Conservation (phyloP, 495 filamentous ascomycete species). For the Trichocladium uniseriatum region DNA sequence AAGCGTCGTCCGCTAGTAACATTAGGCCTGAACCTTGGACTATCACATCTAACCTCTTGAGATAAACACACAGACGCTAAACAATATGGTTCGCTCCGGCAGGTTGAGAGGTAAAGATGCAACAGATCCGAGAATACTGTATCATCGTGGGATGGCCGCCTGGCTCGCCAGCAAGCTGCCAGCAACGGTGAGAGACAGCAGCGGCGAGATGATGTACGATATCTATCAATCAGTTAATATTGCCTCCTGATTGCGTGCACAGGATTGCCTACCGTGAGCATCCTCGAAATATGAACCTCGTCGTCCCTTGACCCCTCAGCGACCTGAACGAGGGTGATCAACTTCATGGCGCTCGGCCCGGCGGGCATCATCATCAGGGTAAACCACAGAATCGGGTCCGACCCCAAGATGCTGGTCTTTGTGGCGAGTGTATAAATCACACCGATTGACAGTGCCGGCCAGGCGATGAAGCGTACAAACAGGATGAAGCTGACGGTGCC, state of each 20-base stretch:
- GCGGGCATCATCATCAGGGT: constrained; percentile 68
- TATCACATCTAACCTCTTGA: too few species aligned
- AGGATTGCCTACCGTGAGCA: constrained; percentile 51
- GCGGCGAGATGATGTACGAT: constrained; percentile 16
- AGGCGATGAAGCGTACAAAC: constrained; percentile 19
- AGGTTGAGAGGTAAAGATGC: too few species aligned
- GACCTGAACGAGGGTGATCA: constrained; percentile 58
- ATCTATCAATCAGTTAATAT: constrained; percentile 8
- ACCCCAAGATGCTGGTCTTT: constrained; percentile 44
- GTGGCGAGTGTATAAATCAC: constrained; percentile 53
- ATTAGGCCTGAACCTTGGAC: too few species aligned
- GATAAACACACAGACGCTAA: too few species aligned
- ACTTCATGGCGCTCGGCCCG: constrained; percentile 61
- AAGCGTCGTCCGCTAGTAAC: too few species aligned
- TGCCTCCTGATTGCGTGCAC: too few species aligned
- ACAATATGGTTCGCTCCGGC: too few species aligned
- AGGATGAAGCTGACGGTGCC: constrained; percentile 45
- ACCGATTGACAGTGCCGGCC: constrained; percentile 41
- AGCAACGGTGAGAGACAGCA: constrained; percentile 15
- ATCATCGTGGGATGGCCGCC: constrained; percentile 4
- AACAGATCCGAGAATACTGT: too few species aligned
- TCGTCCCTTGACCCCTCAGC: constrained; percentile 47
- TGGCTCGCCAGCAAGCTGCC: constrained; percentile 16
- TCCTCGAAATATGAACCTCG: constrained; percentile 62
- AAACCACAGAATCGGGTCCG: constrained; percentile 70